Evolutionary conservation across 306 rosid genomes (phyloP).

Genomic region (Cicer judaicum): DNA sequence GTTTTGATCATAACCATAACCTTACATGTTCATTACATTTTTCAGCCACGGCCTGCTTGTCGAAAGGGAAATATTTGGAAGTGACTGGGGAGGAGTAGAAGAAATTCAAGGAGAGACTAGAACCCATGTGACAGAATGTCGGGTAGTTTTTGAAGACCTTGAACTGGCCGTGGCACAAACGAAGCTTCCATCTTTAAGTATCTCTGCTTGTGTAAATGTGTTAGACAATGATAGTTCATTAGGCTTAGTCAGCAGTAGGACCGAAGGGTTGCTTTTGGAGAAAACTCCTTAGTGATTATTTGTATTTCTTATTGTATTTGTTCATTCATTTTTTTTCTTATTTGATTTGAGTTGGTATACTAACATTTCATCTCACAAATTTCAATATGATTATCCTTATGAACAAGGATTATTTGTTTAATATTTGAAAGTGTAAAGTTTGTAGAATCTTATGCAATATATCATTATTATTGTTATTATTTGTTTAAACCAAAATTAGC

Average conservation of each 20-base stretch:
- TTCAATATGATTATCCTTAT: background rate
- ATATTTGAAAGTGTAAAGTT: too few relatives aligned
- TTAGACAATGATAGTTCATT: slow-evolving; percentile 1
- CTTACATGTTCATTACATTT: slow-evolving; percentile 42
- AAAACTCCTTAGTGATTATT: slow-evolving; percentile 19
- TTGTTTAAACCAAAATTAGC: too few relatives aligned
- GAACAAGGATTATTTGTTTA: too few relatives aligned
- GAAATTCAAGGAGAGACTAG: slow-evolving; percentile 29
- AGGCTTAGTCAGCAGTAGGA: slow-evolving; percentile 3
- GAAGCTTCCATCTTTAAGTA: slow-evolving; percentile 3
- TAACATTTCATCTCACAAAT: too few relatives aligned
- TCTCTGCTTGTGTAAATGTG: slow-evolving; percentile 19
- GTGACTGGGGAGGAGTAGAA: slow-evolving; percentile 41
- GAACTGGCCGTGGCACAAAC: slow-evolving; percentile 6
- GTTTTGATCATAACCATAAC: background rate
- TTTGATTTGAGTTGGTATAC: too few relatives aligned
- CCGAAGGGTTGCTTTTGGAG: background rate
- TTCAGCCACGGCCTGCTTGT: slow-evolving; percentile 90
- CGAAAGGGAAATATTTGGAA: slow-evolving; percentile 60
- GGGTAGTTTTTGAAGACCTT: slow-evolving; percentile 31
- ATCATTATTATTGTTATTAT: too few relatives aligned
- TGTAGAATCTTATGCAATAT: too few relatives aligned
- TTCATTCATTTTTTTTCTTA: slow-evolving; percentile 5
- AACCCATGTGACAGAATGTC: slow-evolving; percentile 17
- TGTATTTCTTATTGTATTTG: background rate